A percentile compares a stretch with the other conserved stretches of the same genome.
Evolutionary conservation across 768 basidiomycete species (phyloP).

Genomic region (Porphyrellus cyaneotinctus): DNA sequence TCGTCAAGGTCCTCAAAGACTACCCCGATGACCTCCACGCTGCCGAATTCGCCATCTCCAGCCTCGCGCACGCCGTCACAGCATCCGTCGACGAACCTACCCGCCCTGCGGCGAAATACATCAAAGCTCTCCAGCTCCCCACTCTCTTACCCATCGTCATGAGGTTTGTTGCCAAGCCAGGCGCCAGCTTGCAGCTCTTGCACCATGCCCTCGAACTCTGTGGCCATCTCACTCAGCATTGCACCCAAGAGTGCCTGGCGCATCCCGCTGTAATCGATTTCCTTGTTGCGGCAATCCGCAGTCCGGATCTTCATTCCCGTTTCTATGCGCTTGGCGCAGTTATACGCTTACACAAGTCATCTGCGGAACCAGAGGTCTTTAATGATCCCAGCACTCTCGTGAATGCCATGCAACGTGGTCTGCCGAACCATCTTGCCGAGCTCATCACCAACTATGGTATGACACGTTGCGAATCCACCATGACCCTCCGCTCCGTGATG

Average conservation of each 20-base stretch:
- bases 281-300: conserved; percentile 53
- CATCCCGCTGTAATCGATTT: conserved; percentile 45
- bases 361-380: conserved; percentile 42
- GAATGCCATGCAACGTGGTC: conserved; percentile 36
- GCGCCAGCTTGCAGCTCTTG: conserved; percentile 39
- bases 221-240: conserved; percentile 41
- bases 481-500: conserved; percentile 37
- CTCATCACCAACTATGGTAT: conserved; percentile 48
- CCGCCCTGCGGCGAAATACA: conserved; percentile 33
- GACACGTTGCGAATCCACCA: conserved; percentile 42
- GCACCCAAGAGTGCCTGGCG: conserved; percentile 40
- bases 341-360: conserved; percentile 44
- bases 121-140: conserved; percentile 41
- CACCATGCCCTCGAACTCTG: conserved; percentile 52
- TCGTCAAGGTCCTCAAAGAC: conserved; percentile 46
- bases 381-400: conserved; percentile 51
- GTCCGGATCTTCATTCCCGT: conserved; percentile 50
- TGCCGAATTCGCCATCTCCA: conserved; percentile 48
- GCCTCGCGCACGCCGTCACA: conserved; percentile 49
- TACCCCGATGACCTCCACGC: conserved; percentile 47
- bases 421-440: conserved; percentile 44
- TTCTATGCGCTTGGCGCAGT: conserved; percentile 51
- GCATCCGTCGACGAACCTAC: conserved; percentile 42
- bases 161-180: conserved; percentile 42
- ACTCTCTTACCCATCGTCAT: conserved; percentile 42